These are phyloP conservation scores for Amanita subjunquillea DNA, from an alignment of 768 basidiomycete genomes.

Conservation along the genomic window DNA sequence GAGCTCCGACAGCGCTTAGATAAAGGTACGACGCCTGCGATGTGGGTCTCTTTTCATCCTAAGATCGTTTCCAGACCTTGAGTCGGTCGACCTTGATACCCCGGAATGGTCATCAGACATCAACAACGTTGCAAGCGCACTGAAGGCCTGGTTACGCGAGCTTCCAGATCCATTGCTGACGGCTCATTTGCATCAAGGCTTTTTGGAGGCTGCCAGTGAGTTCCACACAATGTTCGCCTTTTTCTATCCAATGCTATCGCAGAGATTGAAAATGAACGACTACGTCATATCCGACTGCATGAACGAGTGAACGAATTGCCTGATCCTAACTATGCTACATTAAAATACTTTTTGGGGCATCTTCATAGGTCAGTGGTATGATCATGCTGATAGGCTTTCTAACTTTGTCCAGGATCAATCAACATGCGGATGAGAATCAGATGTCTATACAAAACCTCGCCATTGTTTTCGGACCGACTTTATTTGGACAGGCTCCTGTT, in stretches of 20 bases:
- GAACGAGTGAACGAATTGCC: slow-evolving; percentile 97
- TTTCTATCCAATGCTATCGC: slow-evolving; percentile 1
- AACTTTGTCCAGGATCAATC: slow-evolving; percentile 46
- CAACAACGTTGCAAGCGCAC: slow-evolving; percentile 88
- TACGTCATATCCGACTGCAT: slow-evolving; percentile 92
- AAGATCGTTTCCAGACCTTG: slow-evolving; percentile 46
- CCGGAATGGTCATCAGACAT: slow-evolving; percentile 92
- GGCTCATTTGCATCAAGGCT: slow-evolving; percentile 72
- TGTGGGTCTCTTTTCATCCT: not conserved
- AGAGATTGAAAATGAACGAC: slow-evolving; percentile 90
- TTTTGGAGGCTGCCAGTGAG: slow-evolving; percentile 93
- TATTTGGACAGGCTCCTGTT: slow-evolving; percentile 67
- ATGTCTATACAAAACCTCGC: slow-evolving; percentile 92
- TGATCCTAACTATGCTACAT: slow-evolving; percentile 96
- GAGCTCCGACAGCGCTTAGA: slow-evolving; percentile 79
- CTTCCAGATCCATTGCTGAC: slow-evolving; percentile 92
- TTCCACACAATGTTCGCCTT: slow-evolving; percentile 4
- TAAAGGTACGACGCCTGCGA: slow-evolving; percentile 42
- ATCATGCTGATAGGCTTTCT: not conserved
- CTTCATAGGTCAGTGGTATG: slow-evolving; percentile 59
- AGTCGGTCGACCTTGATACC: slow-evolving; percentile 76
- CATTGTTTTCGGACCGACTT: slow-evolving; percentile 97
- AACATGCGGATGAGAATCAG: slow-evolving; percentile 69
- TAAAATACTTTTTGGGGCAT: slow-evolving; percentile 94
- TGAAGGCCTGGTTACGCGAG: slow-evolving; percentile 96